Evolutionary conservation across 805 yeast genomes (phyloP).

Genomic region (Sugiyamaella floridensis): DNA sequence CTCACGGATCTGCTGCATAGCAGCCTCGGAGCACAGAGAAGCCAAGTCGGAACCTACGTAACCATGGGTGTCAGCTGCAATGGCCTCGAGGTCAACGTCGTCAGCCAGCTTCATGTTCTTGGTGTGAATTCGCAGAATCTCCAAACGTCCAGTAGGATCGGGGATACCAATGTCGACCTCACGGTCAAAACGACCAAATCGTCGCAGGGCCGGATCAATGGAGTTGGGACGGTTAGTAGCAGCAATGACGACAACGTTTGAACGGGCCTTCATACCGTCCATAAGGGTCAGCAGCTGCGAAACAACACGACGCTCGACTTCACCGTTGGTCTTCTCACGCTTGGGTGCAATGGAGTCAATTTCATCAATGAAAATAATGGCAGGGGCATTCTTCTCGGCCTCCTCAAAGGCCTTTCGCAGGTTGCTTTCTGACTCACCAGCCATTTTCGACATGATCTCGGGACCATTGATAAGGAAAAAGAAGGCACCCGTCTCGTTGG

Average conservation of each 20-base stretch:
- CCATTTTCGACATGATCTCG: slow-evolving; percentile 99
- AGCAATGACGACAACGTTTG: slow-evolving; percentile 96
- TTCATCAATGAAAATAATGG: slow-evolving; percentile 96
- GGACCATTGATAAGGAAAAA: slow-evolving; percentile 98
- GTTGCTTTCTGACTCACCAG: slow-evolving; percentile 97
- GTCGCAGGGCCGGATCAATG: slow-evolving; percentile 77
- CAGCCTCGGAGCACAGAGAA: slow-evolving; percentile 98
- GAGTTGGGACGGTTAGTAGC: slow-evolving; percentile 90
- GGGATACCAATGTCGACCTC: slow-evolving; percentile 90
- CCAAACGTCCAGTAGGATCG: slow-evolving; percentile 97
- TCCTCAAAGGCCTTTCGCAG: slow-evolving; percentile 97
- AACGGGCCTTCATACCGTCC: slow-evolving; percentile 99
- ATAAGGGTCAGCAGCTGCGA: slow-evolving; percentile 93
- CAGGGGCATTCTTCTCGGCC: slow-evolving; percentile 97
- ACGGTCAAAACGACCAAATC: slow-evolving; percentile 81
- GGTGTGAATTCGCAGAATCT: slow-evolving; percentile 93
- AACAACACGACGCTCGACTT: slow-evolving; percentile 98
- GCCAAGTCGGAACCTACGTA: slow-evolving; percentile 99
- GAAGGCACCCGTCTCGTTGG: slow-evolving; percentile 98
- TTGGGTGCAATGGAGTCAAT: slow-evolving; percentile 98
- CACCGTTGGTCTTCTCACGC: slow-evolving; percentile 99
- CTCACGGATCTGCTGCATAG: slow-evolving; percentile 99
- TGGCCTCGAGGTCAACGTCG: slow-evolving; percentile 91
- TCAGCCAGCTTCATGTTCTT: slow-evolving; percentile 96
- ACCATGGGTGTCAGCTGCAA: slow-evolving; percentile 98